Percentiles rank a stretch among this genome's conserved stretches.
phyloP scores from a whole-genome alignment of 805 yeast species.

The Pichia gijzeniarum region DNA sequence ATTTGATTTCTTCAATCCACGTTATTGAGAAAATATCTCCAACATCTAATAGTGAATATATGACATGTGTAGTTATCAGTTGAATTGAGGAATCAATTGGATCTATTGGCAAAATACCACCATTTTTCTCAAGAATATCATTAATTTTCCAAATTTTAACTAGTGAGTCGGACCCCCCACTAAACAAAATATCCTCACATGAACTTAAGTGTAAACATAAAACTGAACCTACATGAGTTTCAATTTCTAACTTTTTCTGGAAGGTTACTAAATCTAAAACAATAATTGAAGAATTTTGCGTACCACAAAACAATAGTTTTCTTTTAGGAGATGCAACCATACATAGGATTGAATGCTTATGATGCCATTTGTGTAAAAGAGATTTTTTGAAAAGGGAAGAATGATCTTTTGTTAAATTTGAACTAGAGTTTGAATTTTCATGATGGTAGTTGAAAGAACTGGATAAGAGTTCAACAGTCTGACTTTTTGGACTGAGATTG shows the following conservation, averaged over 20 bases:
- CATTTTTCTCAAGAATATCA: slow-evolving; percentile 12
- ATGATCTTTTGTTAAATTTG: slow-evolving; percentile 12
- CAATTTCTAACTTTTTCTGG: slow-evolving; percentile 44
- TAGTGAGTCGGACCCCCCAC: slow-evolving; percentile 87
- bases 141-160: slow-evolving; percentile 78
- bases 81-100: not conserved
- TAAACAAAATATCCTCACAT: slow-evolving; percentile 56
- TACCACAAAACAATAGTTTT: slow-evolving; percentile 74
- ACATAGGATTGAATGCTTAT: slow-evolving; percentile 66
- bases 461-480: not conserved
- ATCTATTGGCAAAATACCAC: not conserved
- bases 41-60: slow-evolving; percentile 79
- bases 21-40: slow-evolving; percentile 88
- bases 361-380: slow-evolving; percentile 67
- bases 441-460: slow-evolving; percentile 14
- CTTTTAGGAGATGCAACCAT: slow-evolving; percentile 54
- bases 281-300: slow-evolving; percentile 75
- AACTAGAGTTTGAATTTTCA: slow-evolving; percentile 5
- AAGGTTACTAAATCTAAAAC: slow-evolving; percentile 64
- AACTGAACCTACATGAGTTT: slow-evolving; percentile 71
- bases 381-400: slow-evolving; percentile 9
- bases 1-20: slow-evolving; percentile 53
- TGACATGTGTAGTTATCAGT: slow-evolving; percentile 51
- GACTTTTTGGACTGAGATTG: not conserved
- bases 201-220: slow-evolving; percentile 54